Evolutionary conservation across 2,329 filamentous ascomycete species (phyloP), one percentile per base, ranked within the genome.

Genomic region (Arthrobotrys pseudoclavata): DNA sequence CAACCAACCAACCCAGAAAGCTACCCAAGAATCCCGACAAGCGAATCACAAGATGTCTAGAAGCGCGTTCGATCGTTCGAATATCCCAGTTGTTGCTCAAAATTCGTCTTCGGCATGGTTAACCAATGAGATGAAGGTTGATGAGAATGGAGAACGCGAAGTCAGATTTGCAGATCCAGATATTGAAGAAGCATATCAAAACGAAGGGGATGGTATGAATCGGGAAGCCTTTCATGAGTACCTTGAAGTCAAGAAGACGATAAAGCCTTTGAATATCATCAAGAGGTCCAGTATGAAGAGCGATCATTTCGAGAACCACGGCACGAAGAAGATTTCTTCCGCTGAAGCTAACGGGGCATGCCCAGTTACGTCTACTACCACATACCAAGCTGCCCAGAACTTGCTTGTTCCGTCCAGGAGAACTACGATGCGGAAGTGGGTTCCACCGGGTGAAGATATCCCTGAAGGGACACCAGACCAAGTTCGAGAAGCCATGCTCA

Each of bases 181-280:
- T 4, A 60, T 76, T 18, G 71, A 76, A 29, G 37, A 29, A 6
- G 31, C 62, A 5, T 76, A 69, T 26, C 18, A 40, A 7, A 69
- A 57, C 1, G 71, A 76, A 24, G 71, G 71, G 3, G 24, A 9
- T 7, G 71, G 71, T 15, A 76, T 76, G 64, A 55, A 31, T 10
- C 47, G 71, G 1, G 20, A 18, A 9, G 62, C 55, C 10, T 76
- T 76, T 29, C 45, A 40, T 5, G 64, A 76, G 26, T 76, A 69
- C 45, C 57, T 69, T 4, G 29, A 63, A 9, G 71, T 64, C 15
- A 69, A 60, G 40, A 63, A 50, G 26, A 69, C 62, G 10, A 45
- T 76, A 24, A n/a, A 7, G 12, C 66, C 72, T 2, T 22, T 76
- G 12, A 68, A 60, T 13, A 40, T 76, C 10, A 18, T 12, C 45